phyloP scores from a whole-genome alignment of 228 moss, liverwort and hornwort genomes.

The Sphagnum magellanicum region DNA sequence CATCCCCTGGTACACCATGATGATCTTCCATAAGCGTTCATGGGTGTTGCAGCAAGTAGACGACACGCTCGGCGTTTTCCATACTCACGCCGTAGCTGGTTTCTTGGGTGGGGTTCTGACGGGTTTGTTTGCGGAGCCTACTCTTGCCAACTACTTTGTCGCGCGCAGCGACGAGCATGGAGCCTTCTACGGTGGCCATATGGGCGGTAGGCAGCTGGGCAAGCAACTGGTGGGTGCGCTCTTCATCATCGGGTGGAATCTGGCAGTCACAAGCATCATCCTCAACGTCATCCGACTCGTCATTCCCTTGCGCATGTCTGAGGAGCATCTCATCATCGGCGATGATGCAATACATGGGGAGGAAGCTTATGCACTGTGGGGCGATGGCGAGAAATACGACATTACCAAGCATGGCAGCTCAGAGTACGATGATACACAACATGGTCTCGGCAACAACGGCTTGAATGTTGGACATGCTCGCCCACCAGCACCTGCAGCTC shows the following conservation, averaged over 20 bases:
- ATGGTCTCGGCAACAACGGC: background rate
- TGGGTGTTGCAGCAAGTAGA: constrained; percentile 43
- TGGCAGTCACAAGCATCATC: constrained; percentile 2
- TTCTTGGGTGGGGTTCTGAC: constrained; percentile 48
- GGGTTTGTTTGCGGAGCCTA: constrained; percentile 64
- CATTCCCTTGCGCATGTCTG: background rate
- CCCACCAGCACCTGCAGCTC: too few species aligned
- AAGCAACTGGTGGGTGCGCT: constrained; percentile 19
- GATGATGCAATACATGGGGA: background rate
- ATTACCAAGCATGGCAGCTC: background rate
- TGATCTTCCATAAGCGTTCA: constrained; percentile 54
- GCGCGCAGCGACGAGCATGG: constrained; percentile 41
- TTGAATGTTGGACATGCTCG: too few species aligned
- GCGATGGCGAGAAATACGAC: constrained; percentile 25
- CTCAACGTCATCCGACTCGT: background rate
- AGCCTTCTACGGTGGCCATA: constrained; percentile 46
- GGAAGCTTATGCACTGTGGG: constrained; percentile 59
- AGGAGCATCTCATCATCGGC: background rate
- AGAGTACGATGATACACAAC: background rate
- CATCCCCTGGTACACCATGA: constrained; percentile 77
- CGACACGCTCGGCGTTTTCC: constrained; percentile 84
- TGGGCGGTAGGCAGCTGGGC: background rate
- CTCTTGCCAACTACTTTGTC: constrained; percentile 40
- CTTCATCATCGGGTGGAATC: constrained; percentile 15
- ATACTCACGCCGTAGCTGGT: constrained; percentile 83